Conservation (phyloP, 148 eudicot species). For the Rhododendron mucronatum region DNA sequence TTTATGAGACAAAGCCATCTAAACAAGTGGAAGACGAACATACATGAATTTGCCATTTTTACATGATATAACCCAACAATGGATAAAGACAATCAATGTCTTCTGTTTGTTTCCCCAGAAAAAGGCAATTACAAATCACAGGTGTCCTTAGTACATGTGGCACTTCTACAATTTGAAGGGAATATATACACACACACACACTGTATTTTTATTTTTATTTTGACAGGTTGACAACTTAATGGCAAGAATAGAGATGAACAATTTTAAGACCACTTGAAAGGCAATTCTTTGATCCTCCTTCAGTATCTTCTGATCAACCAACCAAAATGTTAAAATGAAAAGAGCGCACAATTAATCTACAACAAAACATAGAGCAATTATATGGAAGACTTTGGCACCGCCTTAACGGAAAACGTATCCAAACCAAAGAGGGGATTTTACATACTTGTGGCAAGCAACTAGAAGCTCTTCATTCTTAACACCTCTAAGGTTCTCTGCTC, state of each 20-base stretch:
- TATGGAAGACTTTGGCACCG: not conserved
- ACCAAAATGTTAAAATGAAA: not conserved
- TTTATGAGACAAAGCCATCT: not conserved
- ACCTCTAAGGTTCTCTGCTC: slow-evolving; percentile 91
- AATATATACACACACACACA: too few species aligned
- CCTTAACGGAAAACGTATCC: not conserved
- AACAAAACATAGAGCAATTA: not conserved
- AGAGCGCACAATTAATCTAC: not conserved
- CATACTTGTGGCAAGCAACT: slow-evolving; percentile 97
- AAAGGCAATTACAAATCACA: not conserved
- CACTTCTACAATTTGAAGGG: not conserved
- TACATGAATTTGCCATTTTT: not conserved
- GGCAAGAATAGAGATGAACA: not conserved
- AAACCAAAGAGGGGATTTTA: not conserved
- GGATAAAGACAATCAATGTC: not conserved
- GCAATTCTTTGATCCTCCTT: not conserved
- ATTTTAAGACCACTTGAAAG: not conserved
- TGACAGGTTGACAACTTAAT: not conserved
- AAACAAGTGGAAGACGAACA: not conserved
- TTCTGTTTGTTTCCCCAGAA: not conserved
- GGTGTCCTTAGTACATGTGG: not conserved
- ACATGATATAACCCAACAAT: not conserved
- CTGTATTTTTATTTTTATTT: not conserved
- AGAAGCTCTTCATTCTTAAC: slow-evolving; percentile 93
- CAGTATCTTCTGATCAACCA: not conserved